Evolutionary conservation across 2,329 filamentous ascomycete genomes (phyloP).

Genomic region (Fusarium circinatum): DNA sequence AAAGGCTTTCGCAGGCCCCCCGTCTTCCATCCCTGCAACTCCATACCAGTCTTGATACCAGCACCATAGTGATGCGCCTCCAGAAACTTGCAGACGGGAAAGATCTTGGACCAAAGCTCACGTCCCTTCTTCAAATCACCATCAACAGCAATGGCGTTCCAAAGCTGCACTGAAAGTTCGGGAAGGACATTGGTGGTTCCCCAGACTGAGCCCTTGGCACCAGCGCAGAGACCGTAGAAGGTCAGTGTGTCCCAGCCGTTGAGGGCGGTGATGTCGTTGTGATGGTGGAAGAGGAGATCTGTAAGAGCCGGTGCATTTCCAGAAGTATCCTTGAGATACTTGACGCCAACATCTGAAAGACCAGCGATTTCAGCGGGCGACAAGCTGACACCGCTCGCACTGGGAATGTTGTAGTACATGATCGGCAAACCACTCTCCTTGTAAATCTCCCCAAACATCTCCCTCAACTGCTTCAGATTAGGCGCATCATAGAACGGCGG

Average conservation of each 20-base stretch:
- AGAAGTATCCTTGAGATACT: constrained; percentile 63
- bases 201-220: constrained; percentile 61
- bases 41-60: constrained; percentile 61
- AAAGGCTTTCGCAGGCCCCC: constrained; percentile 62
- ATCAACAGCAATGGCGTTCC: constrained; percentile 53
- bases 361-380: constrained; percentile 55
- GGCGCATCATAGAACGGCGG: constrained; percentile 61
- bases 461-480: constrained; percentile 46
- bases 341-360: constrained; percentile 57
- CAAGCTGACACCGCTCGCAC: constrained; percentile 56
- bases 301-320: constrained; percentile 61
- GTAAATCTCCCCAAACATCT: constrained; percentile 56
- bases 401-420: constrained; percentile 63
- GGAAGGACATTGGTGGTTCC: constrained; percentile 62
- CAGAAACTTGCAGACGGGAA: constrained; percentile 60
- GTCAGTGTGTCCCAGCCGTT: constrained; percentile 66
- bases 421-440: constrained; percentile 54
- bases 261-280: constrained; percentile 56
- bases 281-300: constrained; percentile 56
- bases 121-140: constrained; percentile 55
- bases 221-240: constrained; percentile 62
- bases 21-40: constrained; percentile 56
- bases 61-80: constrained; percentile 59
- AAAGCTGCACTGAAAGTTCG: constrained; percentile 58
- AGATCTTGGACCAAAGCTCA: constrained; percentile 60